phyloP scores from a whole-genome alignment of 768 basidiomycete genomes.

The Holtermannia corniformis region DNA sequence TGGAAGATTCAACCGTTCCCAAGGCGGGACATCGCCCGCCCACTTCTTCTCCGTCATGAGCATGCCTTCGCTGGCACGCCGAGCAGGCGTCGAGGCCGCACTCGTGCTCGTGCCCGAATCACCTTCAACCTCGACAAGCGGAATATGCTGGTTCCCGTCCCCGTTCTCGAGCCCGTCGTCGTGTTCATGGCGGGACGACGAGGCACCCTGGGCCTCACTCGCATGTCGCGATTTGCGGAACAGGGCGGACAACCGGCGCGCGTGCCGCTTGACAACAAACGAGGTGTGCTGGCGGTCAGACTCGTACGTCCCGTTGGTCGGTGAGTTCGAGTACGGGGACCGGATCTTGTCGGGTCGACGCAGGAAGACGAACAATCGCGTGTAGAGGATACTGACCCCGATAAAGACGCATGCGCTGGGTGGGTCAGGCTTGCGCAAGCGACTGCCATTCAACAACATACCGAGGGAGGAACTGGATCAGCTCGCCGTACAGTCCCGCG shows the following conservation, averaged over 20 bases:
- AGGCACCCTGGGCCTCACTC: not conserved
- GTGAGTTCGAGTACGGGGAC: slow-evolving; percentile 22
- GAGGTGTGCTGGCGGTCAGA: not conserved
- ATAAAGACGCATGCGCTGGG: slow-evolving; percentile 34
- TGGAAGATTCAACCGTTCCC: slow-evolving; percentile 40
- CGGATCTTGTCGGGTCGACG: slow-evolving; percentile 42
- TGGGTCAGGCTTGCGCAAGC: not conserved
- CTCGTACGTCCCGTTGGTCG: not conserved
- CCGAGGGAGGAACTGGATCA: slow-evolving; percentile 42
- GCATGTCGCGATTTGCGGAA: not conserved
- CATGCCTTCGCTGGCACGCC: not conserved
- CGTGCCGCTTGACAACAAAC: not conserved
- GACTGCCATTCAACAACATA: slow-evolving; percentile 1
- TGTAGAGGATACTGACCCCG: slow-evolving; percentile 36
- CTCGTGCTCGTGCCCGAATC: not conserved
- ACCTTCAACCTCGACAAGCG: not conserved
- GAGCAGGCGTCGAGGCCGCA: too few relatives aligned
- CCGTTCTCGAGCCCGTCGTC: slow-evolving; percentile 3
- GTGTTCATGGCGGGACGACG: slow-evolving; percentile 4
- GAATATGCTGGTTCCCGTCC: not conserved
- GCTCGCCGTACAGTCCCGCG: slow-evolving; percentile 36
- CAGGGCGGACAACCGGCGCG: not conserved
- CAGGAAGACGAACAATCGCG: slow-evolving; percentile 40
- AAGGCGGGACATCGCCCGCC: slow-evolving; percentile 32
- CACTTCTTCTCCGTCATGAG: not conserved